Evolutionary conservation across 2,329 filamentous ascomycete genomes (phyloP).

Genomic region (Penicillium sp.): DNA sequence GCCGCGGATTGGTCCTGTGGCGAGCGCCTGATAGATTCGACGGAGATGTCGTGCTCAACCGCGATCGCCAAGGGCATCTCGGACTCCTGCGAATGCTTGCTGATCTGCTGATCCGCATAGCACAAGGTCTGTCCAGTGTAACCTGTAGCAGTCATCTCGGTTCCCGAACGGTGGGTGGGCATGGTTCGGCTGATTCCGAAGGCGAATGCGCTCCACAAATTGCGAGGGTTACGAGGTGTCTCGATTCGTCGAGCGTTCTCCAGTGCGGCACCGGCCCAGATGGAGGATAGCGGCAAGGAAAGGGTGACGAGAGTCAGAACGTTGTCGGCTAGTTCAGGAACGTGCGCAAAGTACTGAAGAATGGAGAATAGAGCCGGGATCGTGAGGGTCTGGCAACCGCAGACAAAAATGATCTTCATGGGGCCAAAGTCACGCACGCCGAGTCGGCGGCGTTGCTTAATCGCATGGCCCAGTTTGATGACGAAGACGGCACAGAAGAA

Average conservation of each 20-base stretch:
- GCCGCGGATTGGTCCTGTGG: conserved; percentile 6
- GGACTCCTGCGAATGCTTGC: conserved; percentile 16
- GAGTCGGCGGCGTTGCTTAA: conserved; percentile 53
- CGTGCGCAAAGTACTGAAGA: conserved; percentile 50
- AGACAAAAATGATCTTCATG: conserved; percentile 64
- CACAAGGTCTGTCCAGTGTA: conserved; percentile 25
- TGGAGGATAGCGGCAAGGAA: conserved; percentile 61
- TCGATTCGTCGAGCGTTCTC: conserved; percentile 15
- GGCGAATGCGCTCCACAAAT: conserved; percentile 27
- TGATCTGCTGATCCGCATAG: conserved; percentile 22
- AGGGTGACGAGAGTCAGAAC: conserved; percentile 57
- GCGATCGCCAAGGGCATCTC: conserved; percentile 23
- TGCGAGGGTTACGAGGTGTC: conserved; percentile 15
- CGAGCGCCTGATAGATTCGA: conserved; percentile 16
- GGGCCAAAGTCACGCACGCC: conserved; percentile 59
- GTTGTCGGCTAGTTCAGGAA: conserved; percentile 53
- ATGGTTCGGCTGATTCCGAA: conserved; percentile 13
- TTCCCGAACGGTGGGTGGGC: conserved; percentile 4
- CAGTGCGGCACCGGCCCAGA: conserved; percentile 55
- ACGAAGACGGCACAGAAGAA: conserved; percentile 61
- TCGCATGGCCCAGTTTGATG: conserved; percentile 56
- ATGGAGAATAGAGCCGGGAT: conserved; percentile 61
- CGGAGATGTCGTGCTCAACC: conserved; percentile 30
- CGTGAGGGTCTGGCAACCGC: conserved; percentile 63
- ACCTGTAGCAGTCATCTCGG: conserved; percentile 11